These are phyloP conservation scores for Tardiomyces blankii DNA, from an alignment of 1,139 yeast genomes.

Conservation along the genomic window DNA sequence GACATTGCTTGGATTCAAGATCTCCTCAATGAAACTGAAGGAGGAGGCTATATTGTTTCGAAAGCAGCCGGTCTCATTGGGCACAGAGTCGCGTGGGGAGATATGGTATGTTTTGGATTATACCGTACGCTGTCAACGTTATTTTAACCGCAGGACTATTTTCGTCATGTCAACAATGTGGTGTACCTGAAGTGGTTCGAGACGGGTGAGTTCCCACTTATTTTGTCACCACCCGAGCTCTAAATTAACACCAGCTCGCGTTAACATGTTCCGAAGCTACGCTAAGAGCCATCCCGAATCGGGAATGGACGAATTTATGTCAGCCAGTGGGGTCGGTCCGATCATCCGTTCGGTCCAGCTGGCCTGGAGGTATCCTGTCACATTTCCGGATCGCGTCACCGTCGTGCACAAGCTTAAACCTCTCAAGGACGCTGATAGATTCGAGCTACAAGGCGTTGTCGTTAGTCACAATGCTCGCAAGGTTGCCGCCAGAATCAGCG, in stretches of 20 bases:
- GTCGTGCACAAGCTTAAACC: constrained; percentile 22
- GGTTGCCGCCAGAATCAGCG: constrained; percentile 25
- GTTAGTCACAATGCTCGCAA: constrained; percentile 24
- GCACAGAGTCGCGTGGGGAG: constrained; percentile 24
- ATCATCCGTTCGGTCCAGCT: constrained; percentile 23
- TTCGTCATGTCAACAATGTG: constrained; percentile 26
- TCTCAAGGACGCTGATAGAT: constrained; percentile 19
- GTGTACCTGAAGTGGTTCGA: constrained; percentile 26
- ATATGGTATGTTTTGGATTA: constrained; percentile 10
- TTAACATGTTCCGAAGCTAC: constrained; percentile 16
- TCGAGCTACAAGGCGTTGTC: constrained; percentile 23
- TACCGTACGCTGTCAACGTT: neutral
- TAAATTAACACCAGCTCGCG: constrained; percentile 14
- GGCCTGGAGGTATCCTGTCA: constrained; percentile 25
- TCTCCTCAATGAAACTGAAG: constrained; percentile 17
- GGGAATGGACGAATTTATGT: constrained; percentile 17
- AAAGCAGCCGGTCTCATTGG: constrained; percentile 17
- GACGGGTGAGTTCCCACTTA: constrained; percentile 5
- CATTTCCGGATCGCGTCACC: constrained; percentile 23
- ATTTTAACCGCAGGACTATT: constrained; percentile 12
- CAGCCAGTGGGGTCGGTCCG: constrained; percentile 20
- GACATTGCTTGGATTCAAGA: constrained; percentile 11
- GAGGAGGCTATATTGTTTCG: constrained; percentile 18
- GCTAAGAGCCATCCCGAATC: constrained; percentile 8
- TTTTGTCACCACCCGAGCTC: neutral